Percentiles rank a stretch among this genome's conserved stretches.
Evolutionary conservation across 1,284 basidiomycete species (phyloP).

Genomic region (Ustilago tritici): DNA sequence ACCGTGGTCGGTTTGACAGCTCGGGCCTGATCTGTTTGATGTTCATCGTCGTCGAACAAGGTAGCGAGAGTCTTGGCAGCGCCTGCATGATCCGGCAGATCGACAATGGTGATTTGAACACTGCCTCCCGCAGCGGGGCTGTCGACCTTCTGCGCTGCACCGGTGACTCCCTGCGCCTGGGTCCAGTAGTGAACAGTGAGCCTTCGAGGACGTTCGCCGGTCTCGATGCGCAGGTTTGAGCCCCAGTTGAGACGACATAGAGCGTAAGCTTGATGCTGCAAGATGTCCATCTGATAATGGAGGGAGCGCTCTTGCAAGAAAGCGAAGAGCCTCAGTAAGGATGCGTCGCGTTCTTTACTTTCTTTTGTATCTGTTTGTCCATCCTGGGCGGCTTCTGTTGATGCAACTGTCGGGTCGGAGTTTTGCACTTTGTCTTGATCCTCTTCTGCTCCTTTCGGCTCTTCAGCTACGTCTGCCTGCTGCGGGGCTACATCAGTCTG

Average conservation of each 20-base stretch:
- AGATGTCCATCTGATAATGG: conserved; percentile 65
- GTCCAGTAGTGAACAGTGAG: conserved; percentile 59
- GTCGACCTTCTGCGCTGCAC: conserved; percentile 8
- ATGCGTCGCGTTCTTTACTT: conserved; percentile 34
- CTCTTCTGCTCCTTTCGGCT: conserved; percentile 18
- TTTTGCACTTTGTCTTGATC: not conserved
- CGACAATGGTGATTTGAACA: conserved; percentile 40
- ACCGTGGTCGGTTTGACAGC: conserved; percentile 6
- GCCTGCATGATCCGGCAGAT: conserved; percentile 28
- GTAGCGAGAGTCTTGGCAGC: conserved; percentile 28
- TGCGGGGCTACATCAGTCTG: conserved; percentile 9
- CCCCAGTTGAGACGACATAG: conserved; percentile 60
- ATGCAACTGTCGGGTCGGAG: not conserved
- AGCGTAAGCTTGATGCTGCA: conserved; percentile 60
- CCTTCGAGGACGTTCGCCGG: conserved; percentile 31
- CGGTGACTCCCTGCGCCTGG: conserved; percentile 31
- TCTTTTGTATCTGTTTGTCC: conserved; percentile 1
- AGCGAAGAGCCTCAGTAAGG: conserved; percentile 51
- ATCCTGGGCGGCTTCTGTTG: not conserved
- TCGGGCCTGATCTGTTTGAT: not conserved
- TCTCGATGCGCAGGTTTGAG: conserved; percentile 42
- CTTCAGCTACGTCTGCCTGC: conserved; percentile 3
- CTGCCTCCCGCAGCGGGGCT: conserved; percentile 41
- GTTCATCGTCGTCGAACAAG: conserved; percentile 25
- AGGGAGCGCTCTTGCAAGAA: conserved; percentile 63